phyloP scores from a whole-genome alignment of 768 basidiomycete species.

The Boletus reticulatus region DNA sequence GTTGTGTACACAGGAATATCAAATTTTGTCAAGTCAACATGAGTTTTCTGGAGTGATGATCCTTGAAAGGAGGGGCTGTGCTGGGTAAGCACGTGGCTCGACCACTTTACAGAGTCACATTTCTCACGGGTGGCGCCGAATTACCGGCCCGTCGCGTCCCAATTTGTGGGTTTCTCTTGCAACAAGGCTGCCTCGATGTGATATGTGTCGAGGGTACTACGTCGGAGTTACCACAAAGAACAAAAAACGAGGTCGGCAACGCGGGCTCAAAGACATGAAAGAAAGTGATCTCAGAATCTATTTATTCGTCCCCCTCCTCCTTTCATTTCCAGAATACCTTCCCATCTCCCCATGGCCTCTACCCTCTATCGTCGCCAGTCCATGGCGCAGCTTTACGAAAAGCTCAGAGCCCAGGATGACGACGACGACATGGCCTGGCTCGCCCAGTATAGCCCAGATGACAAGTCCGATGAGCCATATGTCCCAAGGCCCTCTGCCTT shows the following conservation, averaged over 20 bases:
- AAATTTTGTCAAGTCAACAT: conserved; percentile 7
- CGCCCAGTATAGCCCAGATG: conserved; percentile 34
- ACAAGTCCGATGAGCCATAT: conserved; percentile 29
- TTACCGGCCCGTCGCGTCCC: conserved; percentile 10
- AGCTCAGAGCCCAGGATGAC: conserved; percentile 34
- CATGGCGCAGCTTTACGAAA: conserved; percentile 36
- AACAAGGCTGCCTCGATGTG: conserved; percentile 38
- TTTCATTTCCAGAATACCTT: conserved; percentile 17
- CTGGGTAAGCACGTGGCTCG: conserved; percentile 22
- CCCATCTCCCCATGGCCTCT: conserved; percentile 25
- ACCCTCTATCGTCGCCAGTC: conserved; percentile 35
- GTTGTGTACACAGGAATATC: conserved; percentile 14
- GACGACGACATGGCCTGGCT: conserved; percentile 36
- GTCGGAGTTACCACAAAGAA: conserved; percentile 40
- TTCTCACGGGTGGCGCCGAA: conserved; percentile 27
- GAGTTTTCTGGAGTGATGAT: conserved; percentile 8
- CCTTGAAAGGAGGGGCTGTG: conserved; percentile 18
- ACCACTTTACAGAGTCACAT: conserved; percentile 30
- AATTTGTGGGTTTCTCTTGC: conserved; percentile 21
- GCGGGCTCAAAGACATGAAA: conserved; percentile 38
- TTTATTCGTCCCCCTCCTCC: conserved; percentile 24
- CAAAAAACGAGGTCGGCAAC: conserved; percentile 42
- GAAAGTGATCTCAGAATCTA: conserved; percentile 32
- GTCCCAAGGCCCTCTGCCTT: conserved; percentile 15
- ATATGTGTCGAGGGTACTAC: conserved; percentile 31